Evolutionary conservation across 345 rosid species (phyloP), one percentile per base, ranked within the genome.

Genomic region (Corchorus capsularis): DNA sequence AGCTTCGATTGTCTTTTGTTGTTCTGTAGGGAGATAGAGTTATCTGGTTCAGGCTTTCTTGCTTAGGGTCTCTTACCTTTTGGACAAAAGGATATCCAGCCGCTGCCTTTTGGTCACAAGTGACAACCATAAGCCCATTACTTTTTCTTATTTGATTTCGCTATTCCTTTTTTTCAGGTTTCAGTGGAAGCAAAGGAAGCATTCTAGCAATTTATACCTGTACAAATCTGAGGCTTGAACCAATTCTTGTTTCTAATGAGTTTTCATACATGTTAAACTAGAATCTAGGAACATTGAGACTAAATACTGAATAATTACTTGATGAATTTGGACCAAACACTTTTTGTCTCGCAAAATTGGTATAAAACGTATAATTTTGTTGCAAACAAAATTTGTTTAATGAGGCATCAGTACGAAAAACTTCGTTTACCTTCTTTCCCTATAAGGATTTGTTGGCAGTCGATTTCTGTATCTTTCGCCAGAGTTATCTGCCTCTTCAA

Each of bases 161-260:
- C 16, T 12, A 27, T 39, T 43, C 11, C 27, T 27, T 13, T 1
- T 41, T 75, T 69, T 20, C 86, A 79, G 83, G 81, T 80, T 74
- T 81, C 65, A 47, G 9, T 39, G 65, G 54, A 45, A 76, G 72
- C 62, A 61, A 71, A 37, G 79, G 67, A 55, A 53, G 19, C 37
- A 17, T 19, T 63, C 37, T 69, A 68, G 61, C 73, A 76, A 59
- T 46, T 67, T 46, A 62, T 62, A 78, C 77, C 75, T 79, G 86
- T 85, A 79, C 73, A 81, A 81, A 72, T 63, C 63, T 43, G 80
- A 79, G 80, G 82, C 78, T 79, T 79, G 83, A 73, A 60, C 67
- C 75, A 60, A 45, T 60, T 73, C 37, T 72, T 57, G 20, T 72
- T 55, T 20, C 65, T 54, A 17, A 71, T 71, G 14, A 71, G 16